Conservation (phyloP, 441 rosid genomes). For the Capsella rubella region DNA sequence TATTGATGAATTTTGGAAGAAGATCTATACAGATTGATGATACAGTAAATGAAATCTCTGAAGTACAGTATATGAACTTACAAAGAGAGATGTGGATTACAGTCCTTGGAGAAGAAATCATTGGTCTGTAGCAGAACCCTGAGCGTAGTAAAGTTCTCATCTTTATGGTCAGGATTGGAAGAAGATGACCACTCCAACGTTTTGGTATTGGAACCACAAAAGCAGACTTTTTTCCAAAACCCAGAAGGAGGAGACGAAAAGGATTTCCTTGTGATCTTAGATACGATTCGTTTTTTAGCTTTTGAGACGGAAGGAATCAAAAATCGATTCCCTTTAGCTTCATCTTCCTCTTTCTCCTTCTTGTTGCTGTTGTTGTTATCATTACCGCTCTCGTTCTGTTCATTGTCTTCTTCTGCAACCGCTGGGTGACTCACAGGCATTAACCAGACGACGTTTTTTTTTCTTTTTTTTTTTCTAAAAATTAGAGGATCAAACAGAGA, state of each 20-base stretch:
- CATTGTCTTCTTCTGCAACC: neutral
- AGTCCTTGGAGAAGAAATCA: constrained; percentile 30
- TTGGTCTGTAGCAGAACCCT: constrained; percentile 21
- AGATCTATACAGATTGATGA: neutral
- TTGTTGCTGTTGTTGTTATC: neutral
- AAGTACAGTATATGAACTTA: neutral
- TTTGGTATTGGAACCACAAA: constrained; percentile 16
- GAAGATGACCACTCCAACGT: constrained; percentile 20
- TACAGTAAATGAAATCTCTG: neutral
- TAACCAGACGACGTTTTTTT: neutral
- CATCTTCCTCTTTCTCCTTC: neutral
- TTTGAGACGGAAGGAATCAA: neutral
- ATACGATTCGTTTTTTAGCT: constrained; percentile 5
- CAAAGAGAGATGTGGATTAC: constrained; percentile 25
- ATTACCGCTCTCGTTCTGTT: neutral
- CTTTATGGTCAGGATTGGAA: neutral
- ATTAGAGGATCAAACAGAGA: neutral
- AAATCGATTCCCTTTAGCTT: constrained; percentile 7
- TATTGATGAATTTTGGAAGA: constrained; percentile 5
- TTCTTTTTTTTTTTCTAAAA: neutral
- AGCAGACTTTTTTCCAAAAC: constrained; percentile 18
- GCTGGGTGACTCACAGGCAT: constrained; percentile 2
- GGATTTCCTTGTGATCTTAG: constrained; percentile 15
- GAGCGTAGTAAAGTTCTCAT: neutral
- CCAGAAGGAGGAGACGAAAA: constrained; percentile 9